Evolutionary conservation across 345 rosid species (phyloP), one percentile per base, ranked within the genome.

Genomic region (Ricinus communis): DNA sequence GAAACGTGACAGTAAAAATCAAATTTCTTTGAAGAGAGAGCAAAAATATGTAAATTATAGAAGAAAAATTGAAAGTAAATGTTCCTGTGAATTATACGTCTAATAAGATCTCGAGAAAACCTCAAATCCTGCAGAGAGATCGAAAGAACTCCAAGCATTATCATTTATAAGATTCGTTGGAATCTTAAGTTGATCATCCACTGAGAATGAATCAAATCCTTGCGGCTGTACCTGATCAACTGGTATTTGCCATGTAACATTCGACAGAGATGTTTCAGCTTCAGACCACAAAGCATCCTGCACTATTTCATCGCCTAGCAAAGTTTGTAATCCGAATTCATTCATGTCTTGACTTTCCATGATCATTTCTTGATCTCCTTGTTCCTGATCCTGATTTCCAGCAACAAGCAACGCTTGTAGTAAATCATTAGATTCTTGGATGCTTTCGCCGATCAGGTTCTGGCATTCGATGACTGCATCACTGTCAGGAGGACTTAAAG

Each of bases 131-230:
- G 47, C 14, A 0, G 88, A 73, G 53, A 85, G 82, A 82, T 92
- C 93, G 21, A 83, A 81, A 59, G 85, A 83, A 68, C 73, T 73
- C 90, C 91, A 88, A 65, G 53, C 14, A 47, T 80, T 80, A 55
- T 84, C 88, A 36, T 49, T 74, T 55, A 74, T 73, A 66, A 76
- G 66, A 74, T 84, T 82, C 38, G 78, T 78, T 12, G 84, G 72
- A 77, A 75, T 66, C 62, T 69, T 79, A 16, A 76, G 71, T 46
- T 80, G 88, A 68, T 77, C 85, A 76, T 79, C 77, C n/a, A 41
- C 21, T 11, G 68, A 67, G 71, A 78, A 72, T 52, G 78, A 68
- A 69, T 75, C 65, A 65, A 69, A 62, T 52, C 78, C 83, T 58
- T 75, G 80, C 61, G 70, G 67, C 25, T 66, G 76, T 51, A 77